phyloP scores from a whole-genome alignment of 2,329 filamentous ascomycete species.

The Chrysoporthe deuterocubensis region DNA sequence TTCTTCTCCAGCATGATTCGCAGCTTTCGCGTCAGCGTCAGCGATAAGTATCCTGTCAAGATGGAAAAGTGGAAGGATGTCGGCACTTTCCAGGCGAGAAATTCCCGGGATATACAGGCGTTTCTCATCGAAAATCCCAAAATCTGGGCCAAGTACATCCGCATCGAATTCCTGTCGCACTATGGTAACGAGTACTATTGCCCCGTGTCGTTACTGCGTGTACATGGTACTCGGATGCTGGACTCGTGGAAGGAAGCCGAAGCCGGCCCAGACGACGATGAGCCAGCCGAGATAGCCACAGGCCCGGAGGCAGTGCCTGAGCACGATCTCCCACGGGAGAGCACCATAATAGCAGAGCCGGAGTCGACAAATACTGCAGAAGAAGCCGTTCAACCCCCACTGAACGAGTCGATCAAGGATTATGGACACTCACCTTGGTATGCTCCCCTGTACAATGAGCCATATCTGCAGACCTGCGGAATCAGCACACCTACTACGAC shows the following conservation, averaged over 20 bases:
- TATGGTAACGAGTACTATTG: slow-evolving; percentile 98
- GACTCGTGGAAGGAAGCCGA: slow-evolving; percentile 90
- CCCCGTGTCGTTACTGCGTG: slow-evolving; percentile 84
- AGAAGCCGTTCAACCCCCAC: neutral
- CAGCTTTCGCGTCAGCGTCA: slow-evolving; percentile 87
- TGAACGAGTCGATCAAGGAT: slow-evolving; percentile 24
- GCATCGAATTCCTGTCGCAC: slow-evolving; percentile 89
- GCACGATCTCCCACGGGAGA: slow-evolving; percentile 28
- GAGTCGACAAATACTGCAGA: slow-evolving; percentile 8
- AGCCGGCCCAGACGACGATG: slow-evolving; percentile 64
- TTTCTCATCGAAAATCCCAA: slow-evolving; percentile 93
- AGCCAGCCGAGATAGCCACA: slow-evolving; percentile 45
- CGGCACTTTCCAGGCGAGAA: slow-evolving; percentile 87
- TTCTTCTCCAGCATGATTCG: slow-evolving; percentile 98
- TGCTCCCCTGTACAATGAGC: slow-evolving; percentile 30
- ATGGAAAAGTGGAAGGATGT: slow-evolving; percentile 88
- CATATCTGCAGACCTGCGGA: slow-evolving; percentile 32
- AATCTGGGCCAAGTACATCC: slow-evolving; percentile 93
- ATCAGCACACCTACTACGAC: slow-evolving; percentile 35
- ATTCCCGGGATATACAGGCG: slow-evolving; percentile 90
- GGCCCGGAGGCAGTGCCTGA: slow-evolving; percentile 41
- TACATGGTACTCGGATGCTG: slow-evolving; percentile 96
- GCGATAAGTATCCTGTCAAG: slow-evolving; percentile 93
- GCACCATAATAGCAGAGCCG: slow-evolving; percentile 19
- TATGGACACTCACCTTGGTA: slow-evolving; percentile 35